Evolutionary conservation across 2,329 filamentous ascomycete genomes (phyloP), one percentile per base, ranked within the genome.

Genomic region (Cyclaneusma minus): DNA sequence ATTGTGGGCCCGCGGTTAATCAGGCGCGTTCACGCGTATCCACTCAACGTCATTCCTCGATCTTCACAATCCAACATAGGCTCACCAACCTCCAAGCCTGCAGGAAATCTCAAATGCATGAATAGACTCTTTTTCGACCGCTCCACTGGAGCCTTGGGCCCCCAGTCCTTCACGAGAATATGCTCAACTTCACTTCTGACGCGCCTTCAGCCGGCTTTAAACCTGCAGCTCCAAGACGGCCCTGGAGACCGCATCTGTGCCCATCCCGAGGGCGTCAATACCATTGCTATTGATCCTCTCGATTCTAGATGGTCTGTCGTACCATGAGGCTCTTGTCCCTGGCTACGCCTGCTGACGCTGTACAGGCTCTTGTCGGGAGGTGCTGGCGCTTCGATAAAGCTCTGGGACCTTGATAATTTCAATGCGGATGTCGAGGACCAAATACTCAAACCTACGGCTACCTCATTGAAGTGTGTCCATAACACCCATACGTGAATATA

Each of bases 401-500:
- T 94, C 23, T 94, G 85, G 85, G 76, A 94, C 51, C 64, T 94
- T 5, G 79, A 92, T 42, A 55, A 64, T 25, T 56, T 59, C 38
- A 47, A 45, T 8, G 58, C 58, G 33, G 50, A 56, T 5, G 55
- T 52, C 35, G 48, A 34, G 33, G 49, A 48, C 18, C 61, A 60
- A 42, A 61, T 47, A 11, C 74, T 64, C 40, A 60, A 54, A 5
- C 67, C 79, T 3, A 47, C 63, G 12, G 62, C 58, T 25, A 56
- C 55, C 13, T 56, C 70, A 25, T 42, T 54, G 9, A 58, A 61
- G 25, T 60, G 26, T 23, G 30, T 14, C 18, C 7, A 19, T 11
- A 35, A 32, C 16, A 31, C 35, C 13, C 38, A 10, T 6, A 27
- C 17, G 16, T 26, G 8, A 12, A 11, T 20, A 28, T 24, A 38